Base-by-base conservation (phyloP, 768 basidiomycete genomes). In the Trametes punicea region DNA sequence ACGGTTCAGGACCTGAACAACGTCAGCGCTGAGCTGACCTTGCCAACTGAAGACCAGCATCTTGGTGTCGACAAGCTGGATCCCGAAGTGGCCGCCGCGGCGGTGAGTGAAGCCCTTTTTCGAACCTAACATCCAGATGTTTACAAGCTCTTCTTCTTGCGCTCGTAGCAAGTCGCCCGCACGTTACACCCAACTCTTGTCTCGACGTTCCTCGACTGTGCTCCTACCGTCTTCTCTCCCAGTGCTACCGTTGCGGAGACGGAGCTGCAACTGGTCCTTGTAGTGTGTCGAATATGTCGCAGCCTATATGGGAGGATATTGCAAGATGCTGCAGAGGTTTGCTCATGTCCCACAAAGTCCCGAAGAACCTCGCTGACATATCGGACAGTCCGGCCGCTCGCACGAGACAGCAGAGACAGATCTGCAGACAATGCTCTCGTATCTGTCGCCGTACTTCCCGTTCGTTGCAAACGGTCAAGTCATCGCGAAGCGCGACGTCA, bases 391-490 rank as follows among this genome's bases (percentile, higher is more conserved):
- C 55, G 56, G 55, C 36, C 33, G 21, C 4, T 65, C 68, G 46
- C 56, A 63, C 18, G 62, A 60, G 6, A 48, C 53, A 5, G 68
- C 73, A 11, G 66, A 77, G 20, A 75, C 79, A 10, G 80, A 85
- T 49, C 74, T 93, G 39, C 74, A 73, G 53, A 70, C 69, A 10
- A 69, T 97, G 16, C 74, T 97, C 0, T 77, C 78, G 10, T 84
- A 92, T 65, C 87, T 96, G 80, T 70, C 82, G 5, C 76, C 85
- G 3, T 93, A 93, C 70, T 97, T 98, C 67, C 95, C 95, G 1
- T 93, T 93, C 69, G 69, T 65, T 38, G 69, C 73, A 6, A 69
- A 74, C 57, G 59, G 61, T 7, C 71, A 74, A 3, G 39, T 40
- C 23, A 60, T 62, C 2, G 53, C 58, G 2, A 66, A 69, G 55